A percentile compares a stretch with the other conserved stretches of the same genome.
These are phyloP conservation scores for Hypoxylon fuscum DNA, from an alignment of 495 filamentous ascomycete genomes.

Conservation along the genomic window DNA sequence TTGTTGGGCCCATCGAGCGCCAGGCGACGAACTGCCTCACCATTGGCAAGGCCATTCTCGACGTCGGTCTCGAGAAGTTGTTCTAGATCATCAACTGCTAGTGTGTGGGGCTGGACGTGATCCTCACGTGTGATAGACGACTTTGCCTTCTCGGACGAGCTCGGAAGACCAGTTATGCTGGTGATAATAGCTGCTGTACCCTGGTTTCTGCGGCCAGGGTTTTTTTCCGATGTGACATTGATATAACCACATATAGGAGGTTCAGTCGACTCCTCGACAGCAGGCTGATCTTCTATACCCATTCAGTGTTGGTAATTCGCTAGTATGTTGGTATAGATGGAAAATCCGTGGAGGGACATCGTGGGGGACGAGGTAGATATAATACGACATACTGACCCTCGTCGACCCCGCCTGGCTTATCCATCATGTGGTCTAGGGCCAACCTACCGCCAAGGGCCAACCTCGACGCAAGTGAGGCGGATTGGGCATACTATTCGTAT, in stretches of 20 bases:
- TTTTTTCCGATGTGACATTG: constrained; percentile 40
- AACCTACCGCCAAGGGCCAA: constrained; percentile 31
- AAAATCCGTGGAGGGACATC: constrained; percentile 21
- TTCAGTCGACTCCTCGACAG: constrained; percentile 60
- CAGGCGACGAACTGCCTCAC: constrained; percentile 56
- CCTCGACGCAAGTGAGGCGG: constrained; percentile 34
- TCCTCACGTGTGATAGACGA: constrained; percentile 17
- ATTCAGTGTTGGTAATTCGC: constrained; percentile 49
- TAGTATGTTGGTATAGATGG: constrained; percentile 9
- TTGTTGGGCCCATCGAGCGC: constrained; percentile 60
- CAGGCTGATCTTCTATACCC: constrained; percentile 57
- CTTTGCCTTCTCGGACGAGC: constrained; percentile 7
- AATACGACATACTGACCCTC: constrained; percentile 25
- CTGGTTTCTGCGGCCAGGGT: constrained; percentile 26
- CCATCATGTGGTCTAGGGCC: constrained; percentile 25
- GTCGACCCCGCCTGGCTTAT: constrained; percentile 26
- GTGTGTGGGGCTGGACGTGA: constrained; percentile 35
- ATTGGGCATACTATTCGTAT: constrained; percentile 28
- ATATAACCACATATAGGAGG: constrained; percentile 59
- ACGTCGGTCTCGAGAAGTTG: constrained; percentile 31
- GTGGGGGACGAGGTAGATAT: constrained; percentile 38
- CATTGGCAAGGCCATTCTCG: constrained; percentile 51
- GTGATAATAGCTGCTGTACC: constrained; percentile 12
- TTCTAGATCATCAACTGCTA: constrained; percentile 36
- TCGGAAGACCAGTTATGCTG: constrained; percentile 7